phyloP scores from a whole-genome alignment of 805 yeast genomes.

The Candida easanensis region DNA sequence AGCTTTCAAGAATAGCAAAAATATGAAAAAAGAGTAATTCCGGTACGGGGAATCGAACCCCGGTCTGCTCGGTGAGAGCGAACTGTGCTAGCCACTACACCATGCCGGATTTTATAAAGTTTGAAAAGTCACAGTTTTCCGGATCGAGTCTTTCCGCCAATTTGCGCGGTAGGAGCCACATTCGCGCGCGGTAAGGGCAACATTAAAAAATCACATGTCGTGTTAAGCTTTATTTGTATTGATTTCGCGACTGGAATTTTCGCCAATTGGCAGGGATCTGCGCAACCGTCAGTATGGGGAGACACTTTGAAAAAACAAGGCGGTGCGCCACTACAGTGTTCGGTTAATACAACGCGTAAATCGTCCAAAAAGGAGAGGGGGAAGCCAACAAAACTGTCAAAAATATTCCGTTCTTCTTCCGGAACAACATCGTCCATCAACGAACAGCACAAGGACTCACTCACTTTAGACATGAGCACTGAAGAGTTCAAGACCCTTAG shows the following conservation, averaged over 20 bases:
- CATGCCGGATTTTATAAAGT: slow-evolving; percentile 25
- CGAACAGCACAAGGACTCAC: background rate
- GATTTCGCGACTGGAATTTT: background rate
- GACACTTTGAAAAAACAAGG: no score
- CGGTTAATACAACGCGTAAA: no score
- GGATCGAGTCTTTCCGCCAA: no score
- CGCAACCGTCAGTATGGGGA: no score
- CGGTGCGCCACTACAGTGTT: no score
- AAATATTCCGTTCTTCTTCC: no score
- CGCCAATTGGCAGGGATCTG: background rate
- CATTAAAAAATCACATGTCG: background rate
- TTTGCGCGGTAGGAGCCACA: no score
- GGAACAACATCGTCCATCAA: background rate
- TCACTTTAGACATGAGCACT: slow-evolving; percentile 4
- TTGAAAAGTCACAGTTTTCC: background rate
- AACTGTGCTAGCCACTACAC: slow-evolving; percentile 34
- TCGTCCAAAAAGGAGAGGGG: background rate
- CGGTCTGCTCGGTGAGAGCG: slow-evolving; percentile 34
- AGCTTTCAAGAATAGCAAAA: no score
- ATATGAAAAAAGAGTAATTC: slow-evolving; percentile 19
- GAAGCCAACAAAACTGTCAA: background rate
- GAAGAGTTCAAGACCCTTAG: slow-evolving; percentile 16
- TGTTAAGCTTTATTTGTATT: no score
- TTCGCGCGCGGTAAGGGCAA: background rate
- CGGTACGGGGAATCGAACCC: slow-evolving; percentile 35